A percentile compares a stretch with the other conserved stretches of the same genome.
These are phyloP conservation scores for Penicillium paxilli DNA, from an alignment of 495 filamentous ascomycete species.

Conservation along the genomic window DNA sequence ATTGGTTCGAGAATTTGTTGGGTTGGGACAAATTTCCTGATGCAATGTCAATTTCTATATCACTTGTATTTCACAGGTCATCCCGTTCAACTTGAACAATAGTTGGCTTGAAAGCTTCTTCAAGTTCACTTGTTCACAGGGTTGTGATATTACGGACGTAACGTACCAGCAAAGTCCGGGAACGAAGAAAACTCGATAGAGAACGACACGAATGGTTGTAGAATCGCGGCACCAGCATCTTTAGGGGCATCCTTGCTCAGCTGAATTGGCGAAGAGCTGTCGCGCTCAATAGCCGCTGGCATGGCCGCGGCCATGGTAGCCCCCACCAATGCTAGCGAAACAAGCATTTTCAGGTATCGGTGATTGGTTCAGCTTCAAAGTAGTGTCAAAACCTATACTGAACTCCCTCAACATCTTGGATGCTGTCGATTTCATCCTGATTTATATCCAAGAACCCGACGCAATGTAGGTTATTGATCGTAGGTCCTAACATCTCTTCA, in stretches of 20 bases:
- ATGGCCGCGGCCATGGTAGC: constrained; percentile 11
- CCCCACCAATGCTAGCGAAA: constrained; percentile 6
- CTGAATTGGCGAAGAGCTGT: constrained; percentile 5
- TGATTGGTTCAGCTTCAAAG: too few relatives aligned
- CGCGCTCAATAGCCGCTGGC: constrained; percentile 4
- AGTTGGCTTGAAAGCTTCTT: too few relatives aligned
- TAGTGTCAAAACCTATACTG: too few relatives aligned
- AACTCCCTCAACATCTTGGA: too few relatives aligned
- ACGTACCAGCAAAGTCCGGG: constrained; percentile 27
- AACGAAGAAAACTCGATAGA: constrained; percentile 31
- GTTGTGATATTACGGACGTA: too few relatives aligned
- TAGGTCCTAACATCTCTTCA: constrained; percentile 1
- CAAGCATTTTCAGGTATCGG: constrained; percentile 4
- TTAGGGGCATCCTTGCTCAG: constrained; percentile 13
- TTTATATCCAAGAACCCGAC: background rate
- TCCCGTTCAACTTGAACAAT: too few relatives aligned
- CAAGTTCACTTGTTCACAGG: too few relatives aligned
- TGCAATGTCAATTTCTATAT: background rate
- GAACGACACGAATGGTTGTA: constrained; percentile 28
- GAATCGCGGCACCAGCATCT: constrained; percentile 14
- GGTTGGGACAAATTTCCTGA: constrained; percentile 25
- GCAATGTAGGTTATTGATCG: constrained; percentile 11
- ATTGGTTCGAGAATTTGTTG: constrained; percentile 26
- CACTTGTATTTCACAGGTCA: too few relatives aligned
- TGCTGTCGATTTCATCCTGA: background rate